Evolutionary conservation across 345 rosid genomes (phyloP), one percentile per base, ranked within the genome.

Genomic region (Eucalyptus globulus): DNA sequence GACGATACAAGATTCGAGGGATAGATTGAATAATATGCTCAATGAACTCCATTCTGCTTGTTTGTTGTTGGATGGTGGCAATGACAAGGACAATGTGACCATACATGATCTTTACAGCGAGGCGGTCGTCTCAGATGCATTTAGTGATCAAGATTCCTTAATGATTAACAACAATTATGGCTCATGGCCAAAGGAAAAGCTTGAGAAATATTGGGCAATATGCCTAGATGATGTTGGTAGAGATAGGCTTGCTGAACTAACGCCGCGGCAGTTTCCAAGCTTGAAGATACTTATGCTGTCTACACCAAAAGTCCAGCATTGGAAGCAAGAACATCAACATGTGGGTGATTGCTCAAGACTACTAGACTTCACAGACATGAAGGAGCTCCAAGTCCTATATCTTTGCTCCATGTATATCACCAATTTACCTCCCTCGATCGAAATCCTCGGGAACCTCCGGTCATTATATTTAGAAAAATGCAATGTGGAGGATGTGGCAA

Each of bases 201-300:
- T 62, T 6, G 34, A 62, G 34, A 62, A 62, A 12, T 62, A 16
- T 13, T 27, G 69, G 69, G 69, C 65, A 40, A 40, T 40, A 49
- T 62, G 34, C 16, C 9, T 6, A 3, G 17, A 0, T 29, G 0
- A 62, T 62, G 69, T 4, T 4, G 5, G 1, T 0, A 12, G 5
- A 0, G 5, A 62, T 62, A 6, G 16, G 31, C 69, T 62, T 13
- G 34, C 0, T 29, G 34, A 62, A 29, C 9, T 62, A 62, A 29
- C 3, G 69, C 0, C 0, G 5, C 1, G 4, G 13, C 4, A 0
- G 5, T 62, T 6, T 62, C 17, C 9, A 0, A 0, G 0, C 9
- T 4, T 27, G 34, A 29, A 62, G 34, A 62, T 62, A 62, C 34
- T 62, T 0, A 62, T 62, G 17, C 0, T 62, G 34, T 62, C n/a